Conservation (phyloP, 2,329 filamentous ascomycete species). For the Sporothrix brasiliensis region DNA sequence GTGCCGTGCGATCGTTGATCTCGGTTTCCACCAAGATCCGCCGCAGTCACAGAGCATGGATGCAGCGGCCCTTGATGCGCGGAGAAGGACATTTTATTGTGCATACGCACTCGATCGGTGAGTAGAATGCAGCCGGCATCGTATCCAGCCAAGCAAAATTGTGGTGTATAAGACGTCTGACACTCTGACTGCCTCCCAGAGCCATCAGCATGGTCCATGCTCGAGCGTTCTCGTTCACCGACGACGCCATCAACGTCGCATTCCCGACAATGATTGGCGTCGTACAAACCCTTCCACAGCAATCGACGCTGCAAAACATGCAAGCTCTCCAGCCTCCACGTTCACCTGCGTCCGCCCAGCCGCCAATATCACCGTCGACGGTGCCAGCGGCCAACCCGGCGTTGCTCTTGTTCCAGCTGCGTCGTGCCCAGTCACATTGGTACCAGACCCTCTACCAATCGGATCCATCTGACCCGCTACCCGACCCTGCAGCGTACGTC, state of each 20-base stretch:
- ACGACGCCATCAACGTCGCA: conserved; percentile 82
- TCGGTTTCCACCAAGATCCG: conserved; percentile 92
- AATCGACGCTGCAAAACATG: neutral
- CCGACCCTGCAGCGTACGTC: conserved; percentile 70
- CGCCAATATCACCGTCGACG: conserved; percentile 43
- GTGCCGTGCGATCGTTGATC: conserved; percentile 80
- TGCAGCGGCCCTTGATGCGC: conserved; percentile 70
- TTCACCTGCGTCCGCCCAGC: conserved; percentile 46
- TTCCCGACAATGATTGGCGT: conserved; percentile 59
- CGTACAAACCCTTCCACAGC: conserved; percentile 13
- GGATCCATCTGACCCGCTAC: conserved; percentile 64
- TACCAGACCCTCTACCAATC: conserved; percentile 88
- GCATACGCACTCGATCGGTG: conserved; percentile 88
- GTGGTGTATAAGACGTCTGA: neutral
- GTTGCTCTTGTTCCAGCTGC: conserved; percentile 76
- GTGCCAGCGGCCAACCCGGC: conserved; percentile 67
- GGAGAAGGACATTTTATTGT: conserved; percentile 85
- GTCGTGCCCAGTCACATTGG: conserved; percentile 83
- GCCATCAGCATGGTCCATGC: conserved; percentile 87
- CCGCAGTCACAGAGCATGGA: conserved; percentile 69
- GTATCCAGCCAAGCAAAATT: too few relatives aligned
- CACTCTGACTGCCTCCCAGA: conserved; percentile 49
- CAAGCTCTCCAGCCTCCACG: conserved; percentile 43
- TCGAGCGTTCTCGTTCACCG: conserved; percentile 88
- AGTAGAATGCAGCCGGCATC: conserved; percentile 36